Percentiles rank a stretch among this genome's conserved stretches.
Conservation (phyloP, 129 eudicot genomes). For the Tanacetum coccineum region DNA sequence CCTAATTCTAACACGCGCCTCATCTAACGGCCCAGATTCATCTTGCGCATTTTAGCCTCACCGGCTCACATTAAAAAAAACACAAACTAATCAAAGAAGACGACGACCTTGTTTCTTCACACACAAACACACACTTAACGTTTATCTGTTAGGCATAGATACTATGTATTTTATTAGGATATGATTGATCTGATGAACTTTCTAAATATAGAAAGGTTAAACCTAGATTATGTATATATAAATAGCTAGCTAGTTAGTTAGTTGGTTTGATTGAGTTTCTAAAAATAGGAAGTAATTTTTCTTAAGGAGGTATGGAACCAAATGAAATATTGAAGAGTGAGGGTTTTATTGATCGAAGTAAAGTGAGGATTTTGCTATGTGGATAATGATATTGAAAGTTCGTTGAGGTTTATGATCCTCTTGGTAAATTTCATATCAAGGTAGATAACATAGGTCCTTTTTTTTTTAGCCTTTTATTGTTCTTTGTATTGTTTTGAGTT, state of each 20-base stretch:
- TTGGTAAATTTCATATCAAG: conserved; percentile 95
- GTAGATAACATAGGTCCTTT: conserved; percentile 31
- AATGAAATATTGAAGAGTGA: conserved; percentile 41
- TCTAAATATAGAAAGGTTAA: conserved; percentile 16
- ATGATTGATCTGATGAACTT: conserved; percentile 7
- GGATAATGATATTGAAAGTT: conserved; percentile 79
- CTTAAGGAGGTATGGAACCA: conserved; percentile 39
- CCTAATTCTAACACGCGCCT: conserved; percentile 23
- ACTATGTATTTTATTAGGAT: too few species aligned
- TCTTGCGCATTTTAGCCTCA: conserved; percentile 21
- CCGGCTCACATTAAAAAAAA: too few species aligned
- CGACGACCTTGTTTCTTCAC: too few species aligned
- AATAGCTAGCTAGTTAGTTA: conserved; percentile 11
- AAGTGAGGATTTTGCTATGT: conserved; percentile 90
- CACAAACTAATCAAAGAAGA: background rate
- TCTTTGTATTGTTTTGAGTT: background rate
- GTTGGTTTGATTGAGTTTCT: background rate
- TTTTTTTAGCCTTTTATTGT: background rate
- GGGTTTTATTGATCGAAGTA: conserved; percentile 91
- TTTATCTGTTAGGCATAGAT: too few species aligned
- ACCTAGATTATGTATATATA: conserved; percentile 14
- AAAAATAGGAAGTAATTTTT: too few species aligned
- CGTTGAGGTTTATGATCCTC: conserved; percentile 65
- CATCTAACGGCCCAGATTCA: conserved; percentile 27
- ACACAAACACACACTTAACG: too few species aligned